Percentiles rank a stretch among this genome's conserved stretches.
Conservation (phyloP, 257 asterid genomes). For the Gentiana straminea region DNA sequence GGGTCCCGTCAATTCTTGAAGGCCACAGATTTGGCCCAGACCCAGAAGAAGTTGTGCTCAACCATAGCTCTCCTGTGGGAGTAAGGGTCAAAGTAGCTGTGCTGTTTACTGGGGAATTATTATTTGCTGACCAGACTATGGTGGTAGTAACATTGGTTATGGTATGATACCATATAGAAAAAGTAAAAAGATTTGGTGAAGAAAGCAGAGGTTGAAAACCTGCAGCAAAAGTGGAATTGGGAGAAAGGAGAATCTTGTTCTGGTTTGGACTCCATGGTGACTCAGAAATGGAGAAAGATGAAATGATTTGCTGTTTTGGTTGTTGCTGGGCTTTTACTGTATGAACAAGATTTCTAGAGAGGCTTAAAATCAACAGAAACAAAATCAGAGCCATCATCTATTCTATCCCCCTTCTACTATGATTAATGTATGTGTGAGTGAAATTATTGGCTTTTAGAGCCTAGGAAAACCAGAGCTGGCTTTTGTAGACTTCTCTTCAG, state of each 20-base stretch:
- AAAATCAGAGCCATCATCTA: slow-evolving; percentile 16
- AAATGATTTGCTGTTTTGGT: slow-evolving; percentile 10
- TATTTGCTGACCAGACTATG: slow-evolving; percentile 16
- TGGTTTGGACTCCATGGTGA: slow-evolving; percentile 61
- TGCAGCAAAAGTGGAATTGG: slow-evolving; percentile 39
- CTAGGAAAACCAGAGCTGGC: too few species aligned
- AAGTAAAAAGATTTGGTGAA: slow-evolving; percentile 11
- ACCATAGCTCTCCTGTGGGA: slow-evolving; percentile 24
- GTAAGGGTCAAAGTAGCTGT: slow-evolving; percentile 5
- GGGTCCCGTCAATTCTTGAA: slow-evolving; percentile 7
- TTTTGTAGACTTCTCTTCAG: too few species aligned
- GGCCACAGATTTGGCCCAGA: slow-evolving; percentile 46
- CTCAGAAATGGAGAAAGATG: slow-evolving; percentile 29
- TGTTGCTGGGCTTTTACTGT: slow-evolving; percentile 28
- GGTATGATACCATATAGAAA: slow-evolving; percentile 11
- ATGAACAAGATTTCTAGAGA: slow-evolving; percentile 14
- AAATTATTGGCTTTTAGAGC: too few species aligned
- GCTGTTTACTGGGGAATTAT: slow-evolving; percentile 8
- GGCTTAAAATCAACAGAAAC: slow-evolving; percentile 16
- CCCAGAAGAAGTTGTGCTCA: slow-evolving; percentile 22
- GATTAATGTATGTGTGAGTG: too few species aligned
- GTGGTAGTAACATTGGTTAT: not conserved
- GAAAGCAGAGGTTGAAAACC: slow-evolving; percentile 15
- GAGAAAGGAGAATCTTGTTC: slow-evolving; percentile 46
- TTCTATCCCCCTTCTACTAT: too few species aligned